Base-by-base conservation (phyloP, 2,329 filamentous ascomycete species). In the Penicillium crustosum region DNA sequence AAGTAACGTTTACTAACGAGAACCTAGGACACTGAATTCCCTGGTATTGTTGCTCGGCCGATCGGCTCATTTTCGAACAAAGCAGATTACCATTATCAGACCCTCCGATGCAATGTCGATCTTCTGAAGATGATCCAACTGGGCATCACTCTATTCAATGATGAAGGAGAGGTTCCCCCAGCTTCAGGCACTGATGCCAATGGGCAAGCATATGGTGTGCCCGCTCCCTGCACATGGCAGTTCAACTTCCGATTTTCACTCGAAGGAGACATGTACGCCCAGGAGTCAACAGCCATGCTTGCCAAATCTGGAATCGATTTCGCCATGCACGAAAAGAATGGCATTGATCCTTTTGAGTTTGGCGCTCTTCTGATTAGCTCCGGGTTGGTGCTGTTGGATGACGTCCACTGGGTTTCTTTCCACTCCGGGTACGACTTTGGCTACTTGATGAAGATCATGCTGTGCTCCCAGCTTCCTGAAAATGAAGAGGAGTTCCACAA, bases 181-280 rank as follows among this genome's bases (percentile, higher is more conserved):
- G 82, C 89, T 12, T 86, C 88, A 63, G 85, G 87, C 25, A 78
- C 79, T 31, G 72, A 85, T 59, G 75, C 80, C 53, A 78, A 79
- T 61, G 75, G 80, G 43, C 77, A 79, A 62, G 75, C 77, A 27
- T 82, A 83, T 62, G 77, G 75, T 21, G 72, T 81, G n/a, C 75
- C 75, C 36, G 87, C 91, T 58, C 93, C 91, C 17, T 95, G 90
- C 72, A 95, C 93, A 19, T 99, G 94, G 94, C 93, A 97, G 67
- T 99, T 99, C 83, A 97, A 99, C 81, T 99, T 99, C 78, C 89
- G 93, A 68, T 99, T 97, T 76, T 94, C 91, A 1, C 82, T 97
- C 10, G 90, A 94, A 65, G 87, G 93, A 39, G 94, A 99, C 77
- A 99, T 99, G 94, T 97, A 95, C 78, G 94, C 95, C 62, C 89